Percentiles rank a stretch among this genome's conserved stretches.
Conservation (phyloP, 1,284 basidiomycete species). For the Moesziomyces parantarcticus region DNA sequence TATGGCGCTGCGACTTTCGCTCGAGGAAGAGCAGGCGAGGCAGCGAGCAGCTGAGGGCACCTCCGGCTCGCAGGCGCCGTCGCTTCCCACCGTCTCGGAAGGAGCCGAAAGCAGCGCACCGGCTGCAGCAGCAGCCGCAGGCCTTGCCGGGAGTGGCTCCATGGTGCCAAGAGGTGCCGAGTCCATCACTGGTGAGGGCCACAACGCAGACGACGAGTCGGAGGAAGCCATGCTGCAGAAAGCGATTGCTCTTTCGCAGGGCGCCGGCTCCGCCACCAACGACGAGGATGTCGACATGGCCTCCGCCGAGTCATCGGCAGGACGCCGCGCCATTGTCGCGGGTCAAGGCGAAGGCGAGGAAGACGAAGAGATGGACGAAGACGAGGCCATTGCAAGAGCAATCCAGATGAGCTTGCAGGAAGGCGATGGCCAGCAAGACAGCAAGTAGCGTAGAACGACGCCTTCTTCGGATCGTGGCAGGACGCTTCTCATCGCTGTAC, state of each 20-base stretch:
- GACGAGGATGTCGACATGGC: slow-evolving; percentile 61
- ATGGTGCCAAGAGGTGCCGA: slow-evolving; percentile 60
- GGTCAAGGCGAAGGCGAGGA: slow-evolving; percentile 57
- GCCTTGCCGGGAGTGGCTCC: slow-evolving; percentile 55
- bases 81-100: slow-evolving; percentile 50
- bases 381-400: slow-evolving; percentile 66
- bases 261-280: slow-evolving; percentile 20
- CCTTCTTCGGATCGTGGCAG: not conserved
- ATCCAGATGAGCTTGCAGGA: slow-evolving; percentile 66
- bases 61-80: slow-evolving; percentile 40
- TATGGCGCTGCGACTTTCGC: slow-evolving; percentile 96
- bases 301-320: slow-evolving; percentile 33
- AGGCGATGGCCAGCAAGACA: slow-evolving; percentile 33
- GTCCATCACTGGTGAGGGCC: slow-evolving; percentile 56
- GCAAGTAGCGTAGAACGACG: slow-evolving; percentile 14
- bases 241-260: slow-evolving; percentile 57
- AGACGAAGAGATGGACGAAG: slow-evolving; percentile 67
- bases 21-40: slow-evolving; percentile 94
- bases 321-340: slow-evolving; percentile 47
- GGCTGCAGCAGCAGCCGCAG: slow-evolving; percentile 18
- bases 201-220: slow-evolving; percentile 49
- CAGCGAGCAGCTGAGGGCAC: slow-evolving; percentile 69
- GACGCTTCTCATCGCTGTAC: too few relatives aligned
- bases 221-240: slow-evolving; percentile 63
- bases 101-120: slow-evolving; percentile 22